Conservation (phyloP, 2,329 filamentous ascomycete species). For the Fusarium temperatum region DNA sequence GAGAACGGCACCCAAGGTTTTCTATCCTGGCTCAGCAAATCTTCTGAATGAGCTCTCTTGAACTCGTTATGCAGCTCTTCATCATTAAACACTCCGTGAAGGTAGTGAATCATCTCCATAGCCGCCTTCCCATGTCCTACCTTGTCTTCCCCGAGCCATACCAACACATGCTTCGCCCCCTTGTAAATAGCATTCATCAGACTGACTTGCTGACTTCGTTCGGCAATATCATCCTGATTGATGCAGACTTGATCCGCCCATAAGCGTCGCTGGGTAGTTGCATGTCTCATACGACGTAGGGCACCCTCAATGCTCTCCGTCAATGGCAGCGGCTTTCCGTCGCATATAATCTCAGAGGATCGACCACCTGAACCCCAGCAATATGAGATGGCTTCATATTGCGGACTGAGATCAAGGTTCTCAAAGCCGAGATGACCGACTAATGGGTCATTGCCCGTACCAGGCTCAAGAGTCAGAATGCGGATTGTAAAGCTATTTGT, state of each 20-base stretch:
- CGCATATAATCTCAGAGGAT: constrained; percentile 34
- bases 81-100: constrained; percentile 44
- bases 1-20: constrained; percentile 46
- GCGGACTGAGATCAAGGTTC: constrained; percentile 32
- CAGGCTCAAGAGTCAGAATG: constrained; percentile 46
- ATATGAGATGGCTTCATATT: constrained; percentile 50
- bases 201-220: constrained; percentile 49
- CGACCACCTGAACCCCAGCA: constrained; percentile 46
- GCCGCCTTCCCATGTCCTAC: constrained; percentile 43
- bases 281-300: constrained; percentile 42
- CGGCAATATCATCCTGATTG: constrained; percentile 49
- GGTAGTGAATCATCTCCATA: constrained; percentile 39
- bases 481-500: constrained; percentile 38
- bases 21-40: constrained; percentile 40
- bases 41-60: constrained; percentile 43
- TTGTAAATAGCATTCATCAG: constrained; percentile 52
- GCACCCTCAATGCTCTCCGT: constrained; percentile 46
- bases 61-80: constrained; percentile 44
- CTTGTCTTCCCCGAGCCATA: constrained; percentile 49
- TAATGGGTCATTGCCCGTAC: constrained; percentile 41
- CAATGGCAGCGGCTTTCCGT: constrained; percentile 39
- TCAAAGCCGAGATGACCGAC: constrained; percentile 41
- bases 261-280: constrained; percentile 41
- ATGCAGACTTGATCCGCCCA: constrained; percentile 55
- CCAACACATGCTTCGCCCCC: constrained; percentile 45